Evolutionary conservation across 2,329 filamentous ascomycete species (phyloP).

Genomic region (Epichloe uncinata): DNA sequence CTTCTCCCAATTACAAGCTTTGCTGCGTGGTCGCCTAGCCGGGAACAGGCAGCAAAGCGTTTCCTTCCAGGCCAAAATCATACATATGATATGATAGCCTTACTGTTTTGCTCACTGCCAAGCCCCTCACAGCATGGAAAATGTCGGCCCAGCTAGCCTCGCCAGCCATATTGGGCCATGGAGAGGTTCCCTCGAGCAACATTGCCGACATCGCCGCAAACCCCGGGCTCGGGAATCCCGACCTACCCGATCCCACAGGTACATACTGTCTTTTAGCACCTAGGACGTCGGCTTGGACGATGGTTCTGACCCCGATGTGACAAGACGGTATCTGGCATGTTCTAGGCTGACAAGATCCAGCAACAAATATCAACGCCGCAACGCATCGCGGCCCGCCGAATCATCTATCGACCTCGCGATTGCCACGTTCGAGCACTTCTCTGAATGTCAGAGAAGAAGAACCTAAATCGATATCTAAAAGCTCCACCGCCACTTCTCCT

Average conservation of each 20-base stretch:
- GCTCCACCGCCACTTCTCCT: slow-evolving; percentile 13
- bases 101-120: not conserved
- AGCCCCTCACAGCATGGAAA: slow-evolving; percentile 19
- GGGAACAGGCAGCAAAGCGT: not conserved
- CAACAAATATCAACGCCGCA: slow-evolving; percentile 3
- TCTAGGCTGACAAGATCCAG: slow-evolving; percentile 3
- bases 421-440: slow-evolving; percentile 49
- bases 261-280: slow-evolving; percentile 3
- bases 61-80: not conserved
- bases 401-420: slow-evolving; percentile 11
- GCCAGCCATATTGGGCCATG: slow-evolving; percentile 14
- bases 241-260: slow-evolving; percentile 19
- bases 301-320: not conserved
- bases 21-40: not conserved
- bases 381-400: slow-evolving; percentile 7
- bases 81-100: not conserved
- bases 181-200: slow-evolving; percentile 14
- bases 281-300: not conserved
- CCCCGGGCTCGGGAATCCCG: slow-evolving; percentile 13
- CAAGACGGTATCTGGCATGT: not conserved
- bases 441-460: slow-evolving; percentile 22
- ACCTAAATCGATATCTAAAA: slow-evolving; percentile 15
- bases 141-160: slow-evolving; percentile 20
- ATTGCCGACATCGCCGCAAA: slow-evolving; percentile 15
- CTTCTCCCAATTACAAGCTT: not conserved